These are phyloP conservation scores for Cetraspora pellucida DNA, from an alignment of 192 early-diverging fungal genomes.

Conservation along the genomic window DNA sequence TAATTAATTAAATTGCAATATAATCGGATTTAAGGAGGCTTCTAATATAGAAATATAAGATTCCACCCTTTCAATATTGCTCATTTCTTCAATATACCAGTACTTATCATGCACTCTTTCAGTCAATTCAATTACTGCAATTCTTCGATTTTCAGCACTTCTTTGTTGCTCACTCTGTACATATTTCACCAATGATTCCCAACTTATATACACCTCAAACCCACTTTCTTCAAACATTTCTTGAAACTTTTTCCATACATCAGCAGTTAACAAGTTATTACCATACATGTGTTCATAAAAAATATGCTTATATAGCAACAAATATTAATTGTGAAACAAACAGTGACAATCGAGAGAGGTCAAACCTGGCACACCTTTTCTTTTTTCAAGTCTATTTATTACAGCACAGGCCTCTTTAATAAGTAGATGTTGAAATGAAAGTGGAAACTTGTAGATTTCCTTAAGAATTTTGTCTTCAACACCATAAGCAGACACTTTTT, in stretches of 20 bases:
- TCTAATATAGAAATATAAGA: slow-evolving; percentile 3
- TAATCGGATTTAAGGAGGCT: not conserved
- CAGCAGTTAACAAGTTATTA: slow-evolving; percentile 16
- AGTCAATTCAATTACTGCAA: too few relatives aligned
- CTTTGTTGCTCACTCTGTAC: too few relatives aligned
- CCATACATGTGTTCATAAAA: slow-evolving; percentile 6
- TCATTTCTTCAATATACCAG: slow-evolving; percentile 9
- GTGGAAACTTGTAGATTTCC: slow-evolving; percentile 20
- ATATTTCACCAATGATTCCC: too few relatives aligned
- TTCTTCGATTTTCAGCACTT: too few relatives aligned
- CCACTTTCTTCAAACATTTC: slow-evolving; percentile 32
- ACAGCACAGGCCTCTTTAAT: slow-evolving; percentile 19
- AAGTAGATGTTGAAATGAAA: slow-evolving; percentile 10
- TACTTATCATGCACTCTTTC: too few relatives aligned
- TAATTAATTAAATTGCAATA: not conserved
- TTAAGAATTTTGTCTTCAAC: slow-evolving; percentile 1
- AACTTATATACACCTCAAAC: not conserved
- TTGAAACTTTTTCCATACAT: slow-evolving; percentile 21
- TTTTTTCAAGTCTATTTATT: slow-evolving; percentile 13
- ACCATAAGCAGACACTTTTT: slow-evolving; percentile 1
- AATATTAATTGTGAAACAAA: not conserved
- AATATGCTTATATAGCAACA: not conserved
- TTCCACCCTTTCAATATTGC: not conserved
- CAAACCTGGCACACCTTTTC: not conserved
- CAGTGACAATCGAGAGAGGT: slow-evolving; percentile 8